Evolutionary conservation across 208 protist genomes (phyloP).

Genomic region (Trypanosoma theileri): DNA sequence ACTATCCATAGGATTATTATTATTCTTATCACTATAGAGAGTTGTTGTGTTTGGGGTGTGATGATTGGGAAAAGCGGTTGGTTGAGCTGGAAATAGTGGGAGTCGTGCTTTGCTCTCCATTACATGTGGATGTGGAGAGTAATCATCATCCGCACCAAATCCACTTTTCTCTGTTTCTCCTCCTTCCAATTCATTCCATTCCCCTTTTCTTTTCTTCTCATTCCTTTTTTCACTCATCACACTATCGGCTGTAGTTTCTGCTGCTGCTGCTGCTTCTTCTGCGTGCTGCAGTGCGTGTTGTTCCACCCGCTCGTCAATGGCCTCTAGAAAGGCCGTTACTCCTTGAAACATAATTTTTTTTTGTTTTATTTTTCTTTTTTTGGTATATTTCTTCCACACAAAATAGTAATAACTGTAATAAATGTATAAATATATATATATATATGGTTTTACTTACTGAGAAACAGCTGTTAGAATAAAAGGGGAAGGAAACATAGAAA

Average conservation of each 20-base stretch:
- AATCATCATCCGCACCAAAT: neutral
- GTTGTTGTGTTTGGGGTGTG: neutral
- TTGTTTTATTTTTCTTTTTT: neutral
- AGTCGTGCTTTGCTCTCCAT: neutral
- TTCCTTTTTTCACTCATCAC: too few species aligned
- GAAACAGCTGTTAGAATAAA: neutral
- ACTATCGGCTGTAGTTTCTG: constrained; percentile 11
- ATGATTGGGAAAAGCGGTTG: neutral
- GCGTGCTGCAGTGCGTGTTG: constrained; percentile 47
- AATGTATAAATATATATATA: constrained; percentile 1
- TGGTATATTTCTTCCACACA: neutral
- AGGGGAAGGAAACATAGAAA: neutral
- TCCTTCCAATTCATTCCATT: neutral
- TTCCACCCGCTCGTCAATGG: constrained; percentile 42
- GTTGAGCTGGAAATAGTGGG: constrained; percentile 7
- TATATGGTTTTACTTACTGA: neutral
- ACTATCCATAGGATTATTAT: neutral
- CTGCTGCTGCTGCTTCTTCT: constrained; percentile 12
- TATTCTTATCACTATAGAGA: neutral
- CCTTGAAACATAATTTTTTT: constrained; percentile 23
- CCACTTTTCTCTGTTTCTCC: neutral
- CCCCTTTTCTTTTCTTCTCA: neutral
- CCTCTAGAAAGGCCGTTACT: constrained; percentile 38
- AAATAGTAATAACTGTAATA: neutral
- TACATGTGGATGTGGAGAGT: neutral